A percentile compares a stretch with the other conserved stretches of the same genome.
phyloP scores from a whole-genome alignment of 306 rosid species.

The Lithocarpus polystachyus region DNA sequence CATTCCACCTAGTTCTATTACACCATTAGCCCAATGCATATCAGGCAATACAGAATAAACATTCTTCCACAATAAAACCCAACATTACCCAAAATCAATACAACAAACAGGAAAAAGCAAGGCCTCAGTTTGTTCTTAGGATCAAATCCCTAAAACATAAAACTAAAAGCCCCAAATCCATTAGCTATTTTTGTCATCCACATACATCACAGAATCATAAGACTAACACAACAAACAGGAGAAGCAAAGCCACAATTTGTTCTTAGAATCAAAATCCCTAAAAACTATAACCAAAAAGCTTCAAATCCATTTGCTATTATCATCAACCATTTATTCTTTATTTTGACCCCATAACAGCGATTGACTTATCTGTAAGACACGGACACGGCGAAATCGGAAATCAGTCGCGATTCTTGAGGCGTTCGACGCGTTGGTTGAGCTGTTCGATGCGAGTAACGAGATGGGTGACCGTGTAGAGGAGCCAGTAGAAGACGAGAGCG shows the following conservation, averaged over 20 bases:
- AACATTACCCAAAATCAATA: not conserved
- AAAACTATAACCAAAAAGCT: not conserved
- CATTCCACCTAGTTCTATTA: no score
- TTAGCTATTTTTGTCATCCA: not conserved
- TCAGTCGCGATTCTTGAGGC: slow-evolving; percentile 80
- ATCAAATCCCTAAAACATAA: not conserved
- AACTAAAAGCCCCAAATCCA: not conserved
- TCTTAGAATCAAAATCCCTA: not conserved
- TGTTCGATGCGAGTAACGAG: slow-evolving; percentile 77
- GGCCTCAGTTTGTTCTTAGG: not conserved
- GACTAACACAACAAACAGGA: not conserved
- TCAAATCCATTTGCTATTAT: not conserved
- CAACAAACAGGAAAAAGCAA: not conserved
- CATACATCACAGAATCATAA: not conserved
- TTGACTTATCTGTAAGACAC: not conserved
- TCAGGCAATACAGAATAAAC: no score
- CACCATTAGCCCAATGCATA: no score
- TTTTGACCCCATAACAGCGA: no score
- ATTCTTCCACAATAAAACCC: not conserved
- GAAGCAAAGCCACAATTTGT: not conserved
- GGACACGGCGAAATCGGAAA: not conserved
- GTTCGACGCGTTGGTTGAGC: slow-evolving; percentile 80
- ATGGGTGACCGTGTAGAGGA: slow-evolving; percentile 81
- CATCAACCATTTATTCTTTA: no score
- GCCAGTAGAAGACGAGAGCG: slow-evolving; percentile 89